Evolutionary conservation across 1,284 basidiomycete species (phyloP), one percentile per base, ranked within the genome.

Genomic region (Trichosporon asahii): DNA sequence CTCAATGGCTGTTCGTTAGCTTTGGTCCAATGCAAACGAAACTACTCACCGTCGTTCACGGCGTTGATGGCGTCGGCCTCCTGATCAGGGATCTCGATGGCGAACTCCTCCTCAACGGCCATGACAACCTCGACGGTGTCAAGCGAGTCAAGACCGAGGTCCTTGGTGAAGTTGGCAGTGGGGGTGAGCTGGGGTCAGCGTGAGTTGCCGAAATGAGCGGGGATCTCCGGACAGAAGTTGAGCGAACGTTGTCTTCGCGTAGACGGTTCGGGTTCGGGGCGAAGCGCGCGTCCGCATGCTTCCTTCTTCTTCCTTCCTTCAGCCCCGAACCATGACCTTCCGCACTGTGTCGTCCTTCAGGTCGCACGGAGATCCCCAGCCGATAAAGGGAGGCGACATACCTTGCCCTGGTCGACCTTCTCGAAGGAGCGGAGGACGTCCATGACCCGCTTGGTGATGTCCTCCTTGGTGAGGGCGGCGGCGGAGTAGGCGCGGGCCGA

Each of bases 51-150:
- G 85, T 99, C 91, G 80, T 90, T 89, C 66, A 99, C 93, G 23
- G 93, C 95, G 80, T 90, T 91, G 84, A 99, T 99, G 80, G 91
- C 91, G 84, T 99, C 97, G n/a, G 96, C 97, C 85, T 99, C 97
- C 70, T 89, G 91, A 80, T 99, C 97, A 64, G 97, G 96, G 80
- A 99, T 99, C 78, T 85, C 84, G 68, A 85, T 84, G 67, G 82
- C 81, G 76, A 87, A 88, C 82, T 94, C 96, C 90, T 99, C 96
- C 86, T 99, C 97, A 76, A 99, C 92, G 64, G 96, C 95, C 95
- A 99, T 98, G 78, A 99, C 94, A 57, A 98, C 95, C 85, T 99
- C 97, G 57, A 99, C 96, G 63, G 95, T 90, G 84, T 99, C 97
- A 80, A 99, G 86, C 79, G 95, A 98, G 86, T 99, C 97, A 65